phyloP scores from a whole-genome alignment of 805 yeast genomes.

The Wickerhamiella sorbophila region DNA sequence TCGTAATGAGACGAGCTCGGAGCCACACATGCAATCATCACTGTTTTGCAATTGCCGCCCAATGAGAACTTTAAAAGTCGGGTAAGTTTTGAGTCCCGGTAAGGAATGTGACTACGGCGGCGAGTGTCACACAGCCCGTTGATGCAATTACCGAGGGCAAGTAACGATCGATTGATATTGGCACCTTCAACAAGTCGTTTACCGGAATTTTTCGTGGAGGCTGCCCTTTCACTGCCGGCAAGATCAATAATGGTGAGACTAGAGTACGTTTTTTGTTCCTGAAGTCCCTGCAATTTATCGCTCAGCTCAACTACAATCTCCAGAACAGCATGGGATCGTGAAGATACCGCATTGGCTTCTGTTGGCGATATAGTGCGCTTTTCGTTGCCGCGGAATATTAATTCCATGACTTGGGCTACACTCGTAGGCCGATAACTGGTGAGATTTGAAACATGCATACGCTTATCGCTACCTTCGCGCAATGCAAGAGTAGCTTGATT shows the following conservation, averaged over 20 bases:
- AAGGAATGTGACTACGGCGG: constrained; percentile 64
- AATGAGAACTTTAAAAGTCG: constrained; percentile 74
- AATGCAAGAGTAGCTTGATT: constrained; percentile 32
- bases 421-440: constrained; percentile 42
- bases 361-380: constrained; percentile 69
- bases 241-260: constrained; percentile 74
- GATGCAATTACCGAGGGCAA: constrained; percentile 88
- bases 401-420: constrained; percentile 18
- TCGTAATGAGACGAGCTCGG: constrained; percentile 83
- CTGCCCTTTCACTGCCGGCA: constrained; percentile 93
- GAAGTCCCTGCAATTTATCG: background rate
- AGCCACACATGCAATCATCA: constrained; percentile 88
- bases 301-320: constrained; percentile 46
- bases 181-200: constrained; percentile 80
- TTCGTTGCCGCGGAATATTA: constrained; percentile 10
- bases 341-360: constrained; percentile 78
- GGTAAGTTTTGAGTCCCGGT: constrained; percentile 80
- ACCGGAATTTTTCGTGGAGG: constrained; percentile 77
- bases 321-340: constrained; percentile 86
- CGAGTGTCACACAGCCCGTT: constrained; percentile 74
- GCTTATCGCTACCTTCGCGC: constrained; percentile 54
- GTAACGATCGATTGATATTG: constrained; percentile 71
- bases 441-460: constrained; percentile 59
- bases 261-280: constrained; percentile 39
- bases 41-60: constrained; percentile 90